A percentile compares a stretch with the other conserved stretches of the same genome.
phyloP scores from a whole-genome alignment of 768 basidiomycete species.

The Sarcodon aspratus region DNA sequence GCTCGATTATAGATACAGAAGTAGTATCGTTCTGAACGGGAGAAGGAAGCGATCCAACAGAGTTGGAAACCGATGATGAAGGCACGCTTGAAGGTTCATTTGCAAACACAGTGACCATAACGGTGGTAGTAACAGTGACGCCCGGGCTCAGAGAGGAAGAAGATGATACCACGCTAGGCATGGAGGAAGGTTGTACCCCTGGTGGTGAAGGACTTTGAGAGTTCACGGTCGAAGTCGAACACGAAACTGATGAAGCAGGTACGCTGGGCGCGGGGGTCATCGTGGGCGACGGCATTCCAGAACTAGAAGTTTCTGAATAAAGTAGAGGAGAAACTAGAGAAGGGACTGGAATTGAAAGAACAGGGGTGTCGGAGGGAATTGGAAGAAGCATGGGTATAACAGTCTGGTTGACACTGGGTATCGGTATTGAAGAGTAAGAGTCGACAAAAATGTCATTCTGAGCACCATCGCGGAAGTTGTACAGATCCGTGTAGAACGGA shows the following conservation, averaged over 20 bases:
- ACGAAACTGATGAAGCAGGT: neutral
- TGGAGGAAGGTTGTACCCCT: neutral
- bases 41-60: no score
- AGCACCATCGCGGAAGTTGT: conserved; percentile 62
- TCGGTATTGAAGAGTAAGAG: conserved; percentile 27
- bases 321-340: neutral
- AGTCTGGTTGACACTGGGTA: conserved; percentile 15
- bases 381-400: conserved; percentile 11
- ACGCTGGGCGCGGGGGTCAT: neutral
- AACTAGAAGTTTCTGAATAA: neutral
- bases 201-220: neutral
- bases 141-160: neutral
- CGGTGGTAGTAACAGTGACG: neutral
- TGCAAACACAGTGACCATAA: neutral
- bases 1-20: no score
- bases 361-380: neutral
- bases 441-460: conserved; percentile 65
- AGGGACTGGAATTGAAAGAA: neutral
- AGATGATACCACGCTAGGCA: neutral
- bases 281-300: neutral
- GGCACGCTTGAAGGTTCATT: neutral
- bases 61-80: no score
- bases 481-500: conserved; percentile 56
- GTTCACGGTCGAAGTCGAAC: neutral
- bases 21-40: no score